Conservation (phyloP, 768 basidiomycete genomes). For the Stropharia rugosoannulata region DNA sequence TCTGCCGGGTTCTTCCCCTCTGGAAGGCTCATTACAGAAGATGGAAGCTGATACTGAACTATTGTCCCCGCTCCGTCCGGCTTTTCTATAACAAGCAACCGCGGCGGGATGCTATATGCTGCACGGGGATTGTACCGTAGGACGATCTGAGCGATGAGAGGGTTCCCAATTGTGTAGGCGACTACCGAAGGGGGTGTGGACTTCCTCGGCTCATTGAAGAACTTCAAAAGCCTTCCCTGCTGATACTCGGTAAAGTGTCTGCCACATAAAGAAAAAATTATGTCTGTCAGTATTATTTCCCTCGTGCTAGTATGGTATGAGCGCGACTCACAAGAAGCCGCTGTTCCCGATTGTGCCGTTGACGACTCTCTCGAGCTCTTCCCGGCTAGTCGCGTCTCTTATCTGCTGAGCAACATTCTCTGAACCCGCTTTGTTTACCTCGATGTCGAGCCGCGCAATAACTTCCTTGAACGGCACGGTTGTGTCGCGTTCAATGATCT, state of each 20-base stretch:
- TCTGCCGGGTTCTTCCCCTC: constrained; percentile 22
- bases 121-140: constrained; percentile 38
- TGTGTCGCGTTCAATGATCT: constrained; percentile 43
- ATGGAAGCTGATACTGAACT: constrained; percentile 48
- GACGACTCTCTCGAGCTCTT: constrained; percentile 36
- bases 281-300: background rate
- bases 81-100: constrained; percentile 42
- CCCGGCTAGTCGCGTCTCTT: constrained; percentile 25
- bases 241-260: constrained; percentile 43
- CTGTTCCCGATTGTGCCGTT: constrained; percentile 24
- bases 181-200: constrained; percentile 23
- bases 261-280: background rate
- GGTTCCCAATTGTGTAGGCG: constrained; percentile 52
- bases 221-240: constrained; percentile 36
- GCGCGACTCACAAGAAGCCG: constrained; percentile 43
- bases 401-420: constrained; percentile 23
- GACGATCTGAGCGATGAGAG: constrained; percentile 46
- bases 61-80: constrained; percentile 34
- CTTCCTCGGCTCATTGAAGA: constrained; percentile 14
- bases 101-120: constrained; percentile 44
- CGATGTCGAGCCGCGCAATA: constrained; percentile 40
- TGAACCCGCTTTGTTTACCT: constrained; percentile 38
- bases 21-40: constrained; percentile 37
- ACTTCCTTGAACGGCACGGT: constrained; percentile 38
- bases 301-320: background rate